Base-by-base conservation (phyloP, 2,329 filamentous ascomycete species). In the Onygenales sp. region DNA sequence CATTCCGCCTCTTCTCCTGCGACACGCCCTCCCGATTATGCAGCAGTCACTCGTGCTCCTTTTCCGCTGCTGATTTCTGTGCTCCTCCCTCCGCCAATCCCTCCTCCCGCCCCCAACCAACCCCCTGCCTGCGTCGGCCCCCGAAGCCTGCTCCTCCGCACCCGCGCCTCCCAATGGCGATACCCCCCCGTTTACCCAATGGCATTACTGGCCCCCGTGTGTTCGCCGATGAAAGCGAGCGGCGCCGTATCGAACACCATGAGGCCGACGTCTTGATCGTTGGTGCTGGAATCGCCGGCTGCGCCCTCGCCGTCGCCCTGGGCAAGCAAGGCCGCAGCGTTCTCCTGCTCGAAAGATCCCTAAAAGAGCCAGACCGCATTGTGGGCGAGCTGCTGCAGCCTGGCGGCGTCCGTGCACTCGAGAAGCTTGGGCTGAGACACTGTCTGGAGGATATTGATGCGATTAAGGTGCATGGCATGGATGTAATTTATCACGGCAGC, bases 311-410 rank as follows among this genome's bases (percentile, higher is more conserved):
- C 14, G 87, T 85, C 58, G 83, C 92, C 21, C 79, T 97, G 45
- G 91, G 87, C 55, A 85, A 87, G 62, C 93, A 97, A 73, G 91
- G 90, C 52, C 84, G 93, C 58, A 94, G 87, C 68, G 91, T 98
- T 31, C 79, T 97, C 31, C 76, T 98, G 50, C 81, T 98, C 50
- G 93, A 98, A 75, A 82, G 82, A 64, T 94, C 84, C 72, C 77
- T 97, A 72, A 89, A 89, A 71, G 86, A 97, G 75, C 93, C 93
- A 17, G 87, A 97, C 73, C 84, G 93, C 59, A 98, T 98, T 61
- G 90, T 98, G 47, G 93, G 93, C 62, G 93, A 98, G 74, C 75
- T 98, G 59, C 75, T 98, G 62, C 93, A 98, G 72, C 93, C 93
- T 0, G 93, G 93, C 50, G 93, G 93, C 49, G 84, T 95, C 36